These are phyloP conservation scores for Metschnikowia vanudenii DNA, from an alignment of 805 yeast genomes.

Conservation along the genomic window DNA sequence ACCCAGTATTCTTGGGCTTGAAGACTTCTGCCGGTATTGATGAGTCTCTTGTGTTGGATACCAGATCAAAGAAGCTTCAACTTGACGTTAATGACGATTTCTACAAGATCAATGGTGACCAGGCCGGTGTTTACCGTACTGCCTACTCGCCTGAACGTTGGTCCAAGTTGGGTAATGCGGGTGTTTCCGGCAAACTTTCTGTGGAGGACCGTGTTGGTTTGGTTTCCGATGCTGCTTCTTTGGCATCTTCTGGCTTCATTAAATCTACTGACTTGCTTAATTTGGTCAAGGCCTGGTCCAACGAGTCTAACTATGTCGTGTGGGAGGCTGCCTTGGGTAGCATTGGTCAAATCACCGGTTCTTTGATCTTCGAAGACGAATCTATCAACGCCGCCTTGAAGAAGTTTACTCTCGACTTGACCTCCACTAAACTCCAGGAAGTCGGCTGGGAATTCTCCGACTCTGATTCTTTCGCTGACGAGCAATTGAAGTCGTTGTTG, in stretches of 20 bases:
- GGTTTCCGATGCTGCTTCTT: conserved; percentile 74
- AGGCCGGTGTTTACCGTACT: conserved; percentile 73
- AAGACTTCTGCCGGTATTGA: conserved; percentile 59
- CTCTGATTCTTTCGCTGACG: conserved; percentile 55
- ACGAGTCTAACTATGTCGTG: conserved; percentile 61
- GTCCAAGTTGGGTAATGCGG: conserved; percentile 62
- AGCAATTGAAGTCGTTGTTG: conserved; percentile 65
- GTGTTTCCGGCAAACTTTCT: conserved; percentile 55
- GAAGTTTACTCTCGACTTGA: conserved; percentile 53
- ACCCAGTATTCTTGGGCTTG: conserved; percentile 70
- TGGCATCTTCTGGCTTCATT: conserved; percentile 69
- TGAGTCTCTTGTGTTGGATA: conserved; percentile 54
- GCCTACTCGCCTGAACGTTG: conserved; percentile 69
- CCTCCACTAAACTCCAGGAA: conserved; percentile 49
- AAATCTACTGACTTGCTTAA: conserved; percentile 59
- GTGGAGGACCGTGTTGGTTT: conserved; percentile 78
- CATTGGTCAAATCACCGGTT: conserved; percentile 47
- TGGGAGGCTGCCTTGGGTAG: conserved; percentile 61
- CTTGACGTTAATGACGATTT: conserved; percentile 45
- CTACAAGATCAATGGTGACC: conserved; percentile 71
- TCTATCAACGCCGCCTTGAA: conserved; percentile 48
- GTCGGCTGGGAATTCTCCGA: conserved; percentile 66
- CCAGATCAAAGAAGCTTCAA: conserved; percentile 40
- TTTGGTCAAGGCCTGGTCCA: conserved; percentile 59
- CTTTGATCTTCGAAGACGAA: conserved; percentile 55